Evolutionary conservation across 2,329 filamentous ascomycete genomes (phyloP).

Genomic region (Cladorrhinum sp.): DNA sequence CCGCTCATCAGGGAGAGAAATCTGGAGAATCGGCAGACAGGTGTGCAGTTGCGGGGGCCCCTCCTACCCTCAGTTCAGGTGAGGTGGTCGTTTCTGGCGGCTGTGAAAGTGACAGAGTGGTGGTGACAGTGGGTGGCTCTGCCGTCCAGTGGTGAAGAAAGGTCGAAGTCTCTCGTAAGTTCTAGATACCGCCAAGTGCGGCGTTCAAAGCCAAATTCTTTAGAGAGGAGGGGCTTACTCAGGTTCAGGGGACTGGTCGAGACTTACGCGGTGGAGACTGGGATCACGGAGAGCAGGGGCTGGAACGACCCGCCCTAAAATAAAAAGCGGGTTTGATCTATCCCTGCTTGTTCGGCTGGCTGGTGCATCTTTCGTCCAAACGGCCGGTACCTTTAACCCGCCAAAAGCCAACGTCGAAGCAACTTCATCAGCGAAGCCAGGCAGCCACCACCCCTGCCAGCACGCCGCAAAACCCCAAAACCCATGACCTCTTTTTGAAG

Average conservation of each 20-base stretch:
- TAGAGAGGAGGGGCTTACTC: constrained; percentile 6
- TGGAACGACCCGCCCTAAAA: constrained; percentile 18
- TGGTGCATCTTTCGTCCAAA: constrained; percentile 17
- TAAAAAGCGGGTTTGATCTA: constrained; percentile 10
- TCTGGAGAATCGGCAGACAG: not conserved
- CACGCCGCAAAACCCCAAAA: not conserved
- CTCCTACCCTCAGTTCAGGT: too few relatives aligned
- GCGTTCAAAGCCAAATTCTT: constrained; percentile 5
- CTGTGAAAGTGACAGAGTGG: constrained; percentile 6
- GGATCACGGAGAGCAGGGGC: constrained; percentile 13
- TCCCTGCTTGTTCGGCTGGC: constrained; percentile 1
- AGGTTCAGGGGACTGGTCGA: constrained; percentile 6
- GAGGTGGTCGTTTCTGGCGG: constrained; percentile 13
- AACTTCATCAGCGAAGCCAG: constrained; percentile 8
- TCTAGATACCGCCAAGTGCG: constrained; percentile 10
- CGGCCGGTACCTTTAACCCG: constrained; percentile 12
- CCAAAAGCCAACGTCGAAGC: constrained; percentile 13
- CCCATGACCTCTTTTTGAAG: not conserved
- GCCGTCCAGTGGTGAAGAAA: not conserved
- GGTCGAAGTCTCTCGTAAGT: constrained; percentile 1
- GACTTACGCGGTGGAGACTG: not conserved
- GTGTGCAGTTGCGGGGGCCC: not conserved
- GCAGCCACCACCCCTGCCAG: not conserved
- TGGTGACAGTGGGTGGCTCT: not conserved
- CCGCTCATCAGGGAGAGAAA: not conserved